These are phyloP conservation scores for Leccinum truebloodii DNA, from an alignment of 768 basidiomycete genomes.

Conservation along the genomic window DNA sequence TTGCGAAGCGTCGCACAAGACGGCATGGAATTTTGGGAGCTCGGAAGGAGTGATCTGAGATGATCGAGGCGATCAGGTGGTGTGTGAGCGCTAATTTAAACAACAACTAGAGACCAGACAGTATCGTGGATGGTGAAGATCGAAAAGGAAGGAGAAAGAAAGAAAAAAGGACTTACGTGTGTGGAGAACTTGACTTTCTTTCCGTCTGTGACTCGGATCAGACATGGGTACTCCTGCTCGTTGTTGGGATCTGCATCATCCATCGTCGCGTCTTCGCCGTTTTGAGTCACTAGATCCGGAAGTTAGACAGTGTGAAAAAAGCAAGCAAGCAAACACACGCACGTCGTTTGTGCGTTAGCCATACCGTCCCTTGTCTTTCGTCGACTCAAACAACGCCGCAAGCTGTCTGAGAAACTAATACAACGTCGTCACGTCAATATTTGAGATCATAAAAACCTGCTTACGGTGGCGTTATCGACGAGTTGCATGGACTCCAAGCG, in stretches of 20 bases:
- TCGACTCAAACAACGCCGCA: slow-evolving; percentile 64
- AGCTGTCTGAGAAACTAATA: slow-evolving; percentile 73
- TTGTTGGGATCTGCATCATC: slow-evolving; percentile 35
- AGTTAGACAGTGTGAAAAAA: not conserved
- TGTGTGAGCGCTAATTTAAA: not conserved
- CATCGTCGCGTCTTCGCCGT: slow-evolving; percentile 66
- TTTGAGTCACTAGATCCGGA: slow-evolving; percentile 55
- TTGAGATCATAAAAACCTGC: slow-evolving; percentile 18
- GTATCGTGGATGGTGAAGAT: not conserved
- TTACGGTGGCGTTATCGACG: slow-evolving; percentile 56
- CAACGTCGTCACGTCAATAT: slow-evolving; percentile 1
- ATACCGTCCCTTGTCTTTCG: slow-evolving; percentile 77
- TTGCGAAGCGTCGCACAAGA: slow-evolving; percentile 82
- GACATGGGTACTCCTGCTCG: slow-evolving; percentile 69
- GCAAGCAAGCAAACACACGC: slow-evolving; percentile 25
- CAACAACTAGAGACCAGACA: not conserved
- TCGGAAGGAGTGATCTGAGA: slow-evolving; percentile 58
- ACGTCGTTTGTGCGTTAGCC: slow-evolving; percentile 96
- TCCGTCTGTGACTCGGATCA: slow-evolving; percentile 78
- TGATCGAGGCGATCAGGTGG: not conserved
- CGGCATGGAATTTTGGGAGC: slow-evolving; percentile 65
- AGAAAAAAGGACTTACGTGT: slow-evolving; percentile 46
- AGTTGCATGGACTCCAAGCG: slow-evolving; percentile 45
- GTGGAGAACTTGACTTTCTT: slow-evolving; percentile 74
- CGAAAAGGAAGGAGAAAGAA: not conserved